Percentiles rank a stretch among this genome's conserved stretches.
phyloP scores from a whole-genome alignment of 148 eudicot species.

The Spergularia marina region DNA sequence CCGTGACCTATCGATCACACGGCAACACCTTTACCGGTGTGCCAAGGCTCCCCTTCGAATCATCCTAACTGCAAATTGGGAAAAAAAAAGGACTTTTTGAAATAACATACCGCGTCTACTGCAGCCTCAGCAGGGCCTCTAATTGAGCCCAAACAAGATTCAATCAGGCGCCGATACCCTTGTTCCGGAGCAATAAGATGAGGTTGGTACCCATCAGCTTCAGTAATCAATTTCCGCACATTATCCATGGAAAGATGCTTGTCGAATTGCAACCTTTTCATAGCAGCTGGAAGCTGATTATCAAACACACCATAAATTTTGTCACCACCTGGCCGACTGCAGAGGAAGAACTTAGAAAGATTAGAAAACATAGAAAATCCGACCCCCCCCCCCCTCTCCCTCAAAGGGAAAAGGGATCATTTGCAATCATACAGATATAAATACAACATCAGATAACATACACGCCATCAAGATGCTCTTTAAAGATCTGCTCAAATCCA shows the following conservation, averaged over 20 bases:
- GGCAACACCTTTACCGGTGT: no score
- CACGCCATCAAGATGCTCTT: constrained; percentile 99
- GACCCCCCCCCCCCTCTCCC: no score
- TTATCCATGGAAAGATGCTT: constrained; percentile 96
- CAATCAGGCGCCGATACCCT: constrained; percentile 94
- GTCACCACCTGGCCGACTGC: constrained; percentile 98
- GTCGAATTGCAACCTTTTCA: constrained; percentile 96
- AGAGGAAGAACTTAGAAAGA: constrained; percentile 14
- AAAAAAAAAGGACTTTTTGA: background rate
- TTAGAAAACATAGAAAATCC: background rate
- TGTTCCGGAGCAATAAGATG: constrained; percentile 99
- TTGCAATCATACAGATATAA: no score
- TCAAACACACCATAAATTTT: constrained; percentile 85
- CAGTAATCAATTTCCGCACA: constrained; percentile 78
- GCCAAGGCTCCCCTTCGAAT: no score
- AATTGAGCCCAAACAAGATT: constrained; percentile 72
- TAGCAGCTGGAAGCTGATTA: constrained; percentile 96
- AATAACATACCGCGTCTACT: constrained; percentile 79
- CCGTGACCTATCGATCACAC: no score
- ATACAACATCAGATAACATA: constrained; percentile 34
- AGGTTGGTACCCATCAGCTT: constrained; percentile 99
- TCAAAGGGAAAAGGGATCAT: no score
- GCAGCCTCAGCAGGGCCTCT: constrained; percentile 96
- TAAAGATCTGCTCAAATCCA: constrained; percentile 83
- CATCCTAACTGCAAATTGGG: no score